A percentile compares a stretch with the other conserved stretches of the same genome.
phyloP scores from a whole-genome alignment of 1,284 basidiomycete genomes.

The Malassezia restricta region DNA sequence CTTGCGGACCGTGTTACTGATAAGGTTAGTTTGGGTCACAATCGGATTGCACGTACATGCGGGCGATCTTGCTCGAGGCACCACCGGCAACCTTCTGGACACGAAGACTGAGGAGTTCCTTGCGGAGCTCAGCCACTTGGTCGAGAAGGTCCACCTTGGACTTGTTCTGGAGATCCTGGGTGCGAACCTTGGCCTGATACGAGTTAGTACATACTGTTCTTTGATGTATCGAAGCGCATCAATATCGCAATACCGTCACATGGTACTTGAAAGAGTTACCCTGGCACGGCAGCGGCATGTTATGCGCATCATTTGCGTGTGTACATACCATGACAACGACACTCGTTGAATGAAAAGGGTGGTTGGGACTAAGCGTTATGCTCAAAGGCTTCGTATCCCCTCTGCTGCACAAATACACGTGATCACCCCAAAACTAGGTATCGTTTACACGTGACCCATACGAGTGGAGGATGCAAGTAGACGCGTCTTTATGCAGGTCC shows the following conservation, averaged over 20 bases:
- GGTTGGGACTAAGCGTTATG: background rate
- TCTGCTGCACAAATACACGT: background rate
- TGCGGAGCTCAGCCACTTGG: conserved; percentile 89
- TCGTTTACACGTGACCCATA: background rate
- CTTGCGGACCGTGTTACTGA: conserved; percentile 90
- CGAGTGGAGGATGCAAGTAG: background rate
- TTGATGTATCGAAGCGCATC: background rate
- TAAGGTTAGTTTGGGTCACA: conserved; percentile 1
- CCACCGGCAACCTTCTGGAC: conserved; percentile 98
- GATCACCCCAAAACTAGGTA: conserved; percentile 6
- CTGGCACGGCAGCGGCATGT: no score
- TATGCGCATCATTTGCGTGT: background rate
- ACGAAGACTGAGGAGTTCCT: conserved; percentile 74
- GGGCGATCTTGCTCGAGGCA: conserved; percentile 86
- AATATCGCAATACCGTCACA: background rate
- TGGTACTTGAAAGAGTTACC: no score
- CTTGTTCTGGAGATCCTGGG: conserved; percentile 97
- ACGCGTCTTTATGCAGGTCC: no score
- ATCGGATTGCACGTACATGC: conserved; percentile 61
- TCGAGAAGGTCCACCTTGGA: conserved; percentile 94
- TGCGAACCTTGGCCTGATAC: conserved; percentile 59
- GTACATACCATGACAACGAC: conserved; percentile 15
- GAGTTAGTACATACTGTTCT: conserved; percentile 1
- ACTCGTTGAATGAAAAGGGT: conserved; percentile 4
- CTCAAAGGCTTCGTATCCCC: background rate